Evolutionary conservation across 2,329 filamentous ascomycete genomes (phyloP).

Genomic region (Didymella keratinophila): DNA sequence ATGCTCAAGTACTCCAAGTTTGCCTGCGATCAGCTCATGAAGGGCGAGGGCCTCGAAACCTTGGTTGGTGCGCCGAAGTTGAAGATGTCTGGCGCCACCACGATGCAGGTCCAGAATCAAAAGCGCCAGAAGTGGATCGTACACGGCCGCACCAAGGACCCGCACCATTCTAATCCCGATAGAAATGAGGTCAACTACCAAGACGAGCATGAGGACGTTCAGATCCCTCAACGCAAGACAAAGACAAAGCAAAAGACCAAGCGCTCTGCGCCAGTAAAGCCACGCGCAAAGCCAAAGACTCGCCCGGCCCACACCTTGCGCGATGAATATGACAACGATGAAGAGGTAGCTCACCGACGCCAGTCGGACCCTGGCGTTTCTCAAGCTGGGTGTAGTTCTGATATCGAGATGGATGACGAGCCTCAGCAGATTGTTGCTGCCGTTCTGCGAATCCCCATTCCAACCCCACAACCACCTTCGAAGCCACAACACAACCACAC

Average conservation of each 20-base stretch:
- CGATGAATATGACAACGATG: background rate
- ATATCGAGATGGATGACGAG: background rate
- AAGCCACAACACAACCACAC: background rate
- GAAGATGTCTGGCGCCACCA: conserved; percentile 13
- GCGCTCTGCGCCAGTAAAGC: background rate
- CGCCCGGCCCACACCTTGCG: background rate
- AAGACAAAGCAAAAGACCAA: background rate
- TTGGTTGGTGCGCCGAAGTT: conserved; percentile 9
- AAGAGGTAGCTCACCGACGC: background rate
- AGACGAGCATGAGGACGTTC: background rate
- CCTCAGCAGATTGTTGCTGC: background rate
- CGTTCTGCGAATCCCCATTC: background rate
- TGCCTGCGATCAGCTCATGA: conserved; percentile 24
- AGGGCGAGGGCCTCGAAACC: conserved; percentile 16
- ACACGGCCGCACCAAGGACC: background rate
- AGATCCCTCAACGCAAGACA: background rate
- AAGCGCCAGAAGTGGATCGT: conserved; percentile 14
- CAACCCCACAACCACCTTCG: no score
- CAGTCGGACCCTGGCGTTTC: background rate
- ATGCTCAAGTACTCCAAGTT: conserved; percentile 18
- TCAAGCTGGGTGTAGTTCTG: background rate
- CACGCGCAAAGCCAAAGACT: background rate
- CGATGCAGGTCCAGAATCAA: conserved; percentile 10
- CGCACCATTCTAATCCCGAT: background rate
- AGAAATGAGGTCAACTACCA: background rate